These are phyloP conservation scores for Blastomyces percursus DNA, from an alignment of 2,329 filamentous ascomycete genomes.

Conservation along the genomic window DNA sequence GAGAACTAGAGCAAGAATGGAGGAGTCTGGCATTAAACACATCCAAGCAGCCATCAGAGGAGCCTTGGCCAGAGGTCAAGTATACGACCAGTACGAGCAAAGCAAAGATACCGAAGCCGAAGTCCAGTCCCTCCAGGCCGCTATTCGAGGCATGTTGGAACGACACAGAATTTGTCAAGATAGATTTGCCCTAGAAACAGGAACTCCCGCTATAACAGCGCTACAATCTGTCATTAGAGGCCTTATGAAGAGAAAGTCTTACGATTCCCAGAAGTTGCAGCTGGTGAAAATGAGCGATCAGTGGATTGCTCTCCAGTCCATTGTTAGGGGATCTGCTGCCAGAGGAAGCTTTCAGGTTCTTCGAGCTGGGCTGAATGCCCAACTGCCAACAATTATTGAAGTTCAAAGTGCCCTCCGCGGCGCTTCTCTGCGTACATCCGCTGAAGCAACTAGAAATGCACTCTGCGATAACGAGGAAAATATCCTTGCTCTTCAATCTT, in stretches of 20 bases:
- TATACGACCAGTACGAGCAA: constrained; percentile 46
- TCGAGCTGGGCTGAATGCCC: constrained; percentile 21
- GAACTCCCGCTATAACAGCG: constrained; percentile 21
- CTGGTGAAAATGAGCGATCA: constrained; percentile 32
- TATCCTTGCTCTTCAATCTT: constrained; percentile 43
- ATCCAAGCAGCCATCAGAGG: constrained; percentile 49
- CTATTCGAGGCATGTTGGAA: constrained; percentile 30
- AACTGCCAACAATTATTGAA: constrained; percentile 20
- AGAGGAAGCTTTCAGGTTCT: constrained; percentile 21
- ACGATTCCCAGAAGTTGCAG: constrained; percentile 30
- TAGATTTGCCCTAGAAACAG: constrained; percentile 18
- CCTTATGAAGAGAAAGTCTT: constrained; percentile 28
- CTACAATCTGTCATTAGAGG: constrained; percentile 14
- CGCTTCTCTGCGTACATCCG: constrained; percentile 21
- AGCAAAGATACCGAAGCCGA: constrained; percentile 54
- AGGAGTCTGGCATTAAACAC: constrained; percentile 35
- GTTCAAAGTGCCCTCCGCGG: constrained; percentile 29
- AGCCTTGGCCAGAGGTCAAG: constrained; percentile 32
- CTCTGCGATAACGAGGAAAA: constrained; percentile 35
- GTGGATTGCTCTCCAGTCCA: constrained; percentile 38
- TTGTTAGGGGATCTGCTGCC: constrained; percentile 31
- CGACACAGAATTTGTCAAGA: constrained; percentile 18
- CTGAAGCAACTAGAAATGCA: constrained; percentile 25
- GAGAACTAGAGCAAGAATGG: constrained; percentile 28
- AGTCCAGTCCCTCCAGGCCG: constrained; percentile 45